Base-by-base conservation (phyloP, 2,329 filamentous ascomycete genomes). In the Monosporascus sp. region DNA sequence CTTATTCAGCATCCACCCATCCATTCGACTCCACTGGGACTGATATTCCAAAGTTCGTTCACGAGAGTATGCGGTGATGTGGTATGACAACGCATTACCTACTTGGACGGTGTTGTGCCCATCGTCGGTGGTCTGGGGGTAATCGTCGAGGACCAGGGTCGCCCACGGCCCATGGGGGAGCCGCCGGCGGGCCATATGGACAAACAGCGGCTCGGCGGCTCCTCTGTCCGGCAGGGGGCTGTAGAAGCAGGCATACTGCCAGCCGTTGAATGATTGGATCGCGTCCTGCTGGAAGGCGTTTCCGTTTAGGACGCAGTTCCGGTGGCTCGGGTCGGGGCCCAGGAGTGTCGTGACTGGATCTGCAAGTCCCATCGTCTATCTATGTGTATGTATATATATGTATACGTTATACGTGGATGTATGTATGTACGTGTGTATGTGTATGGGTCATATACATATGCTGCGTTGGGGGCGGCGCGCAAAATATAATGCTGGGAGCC, bases 61-160 rank as follows among this genome's bases (percentile, higher is more conserved):
- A 6, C 2, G 7, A 18, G 2, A 7, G 17, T n/a, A 20, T 18
- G 18, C 38, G 9, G 38, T 8, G 3, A 41, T 8, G 7, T 41
- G 3, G 18, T n/a, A n/a, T 41, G 9, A 3, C 17, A n/a, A 41
- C 38, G 38, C 11, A 11, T 41, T 20, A 44, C 41, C 8, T 65
- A 68, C 69, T 61, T 77, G 77, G 46, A 79, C 74, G 3, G 76
- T 79, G 54, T 80, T 80, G 60, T 80, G 77, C 3, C 77, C 76
- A 53, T 80, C 77, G 44, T 79, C 71, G 1, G 71, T 73, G 14
- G 70, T 75, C 59, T 80, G 77, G 17, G 73, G 65, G 48, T 80
- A 80, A 61, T 79, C 77, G 1, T 70, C 69, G 27, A 80, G 76
- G 1, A 73, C 69, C 36, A 78, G 60, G 9, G 71, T 73, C 58